These are phyloP conservation scores for Apocynum venetum DNA, from an alignment of 257 asterid genomes.

Conservation along the genomic window DNA sequence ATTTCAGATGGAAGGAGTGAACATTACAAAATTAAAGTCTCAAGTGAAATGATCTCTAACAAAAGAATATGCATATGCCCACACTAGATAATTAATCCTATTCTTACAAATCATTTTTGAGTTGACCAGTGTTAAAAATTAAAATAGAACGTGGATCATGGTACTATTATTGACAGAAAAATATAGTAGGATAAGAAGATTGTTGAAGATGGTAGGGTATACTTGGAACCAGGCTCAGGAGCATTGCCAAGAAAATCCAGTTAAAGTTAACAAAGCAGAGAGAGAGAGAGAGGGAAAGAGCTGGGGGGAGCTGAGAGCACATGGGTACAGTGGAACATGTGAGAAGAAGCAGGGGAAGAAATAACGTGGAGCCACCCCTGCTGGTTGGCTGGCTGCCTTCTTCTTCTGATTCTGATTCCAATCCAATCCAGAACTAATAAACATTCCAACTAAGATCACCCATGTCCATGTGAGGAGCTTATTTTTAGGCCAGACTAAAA, in stretches of 20 bases:
- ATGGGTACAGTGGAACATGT: conserved; percentile 43
- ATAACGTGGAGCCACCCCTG: conserved; percentile 26
- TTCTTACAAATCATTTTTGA: not conserved
- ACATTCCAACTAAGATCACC: conserved; percentile 51
- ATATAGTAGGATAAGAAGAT: not conserved
- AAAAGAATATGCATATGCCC: not conserved
- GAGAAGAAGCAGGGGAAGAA: conserved; percentile 23
- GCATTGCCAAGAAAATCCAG: conserved; percentile 6
- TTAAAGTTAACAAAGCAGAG: not conserved
- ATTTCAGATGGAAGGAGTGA: no score
- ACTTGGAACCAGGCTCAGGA: not conserved
- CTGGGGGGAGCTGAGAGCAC: conserved; percentile 25
- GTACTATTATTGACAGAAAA: not conserved
- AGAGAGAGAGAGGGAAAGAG: not conserved
- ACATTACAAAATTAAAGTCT: no score
- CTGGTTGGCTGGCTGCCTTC: not conserved
- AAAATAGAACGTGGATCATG: not conserved
- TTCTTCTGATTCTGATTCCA: not conserved
- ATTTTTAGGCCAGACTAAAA: conserved; percentile 43
- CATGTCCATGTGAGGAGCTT: conserved; percentile 43
- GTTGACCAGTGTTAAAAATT: not conserved
- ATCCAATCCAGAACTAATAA: conserved; percentile 13
- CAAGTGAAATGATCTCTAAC: no score
- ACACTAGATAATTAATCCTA: not conserved
- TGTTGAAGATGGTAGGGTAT: not conserved